phyloP scores from a whole-genome alignment of 306 rosid species.

The Astragalus membranaceus region DNA sequence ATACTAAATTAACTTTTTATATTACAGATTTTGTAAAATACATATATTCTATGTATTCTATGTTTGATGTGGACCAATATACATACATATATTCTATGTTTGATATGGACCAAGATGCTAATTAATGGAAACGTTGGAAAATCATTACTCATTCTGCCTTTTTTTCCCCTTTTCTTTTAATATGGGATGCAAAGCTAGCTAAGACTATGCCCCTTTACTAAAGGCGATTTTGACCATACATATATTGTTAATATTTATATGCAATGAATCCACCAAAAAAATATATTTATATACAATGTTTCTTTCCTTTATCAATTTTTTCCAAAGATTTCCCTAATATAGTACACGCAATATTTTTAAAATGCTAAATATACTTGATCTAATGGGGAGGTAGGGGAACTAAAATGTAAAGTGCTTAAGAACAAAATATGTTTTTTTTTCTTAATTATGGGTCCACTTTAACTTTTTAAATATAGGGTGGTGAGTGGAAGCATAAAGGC shows the following conservation, averaged over 20 bases:
- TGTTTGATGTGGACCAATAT: no score
- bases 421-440: conserved; percentile 4
- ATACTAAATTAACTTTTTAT: conserved; percentile 1
- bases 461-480: conserved; percentile 36
- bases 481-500: conserved; percentile 49
- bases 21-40: conserved; percentile 19
- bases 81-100: background rate
- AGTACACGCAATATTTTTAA: conserved; percentile 3
- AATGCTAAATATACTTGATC: conserved; percentile 5
- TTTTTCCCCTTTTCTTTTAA: conserved; percentile 15
- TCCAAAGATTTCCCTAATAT: conserved; percentile 12
- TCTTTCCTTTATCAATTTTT: background rate
- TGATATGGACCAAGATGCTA: conserved; percentile 39
- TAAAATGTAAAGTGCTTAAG: conserved; percentile 20
- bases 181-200: conserved; percentile 40
- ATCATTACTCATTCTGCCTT: conserved; percentile 27
- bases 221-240: conserved; percentile 49
- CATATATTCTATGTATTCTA: conserved; percentile 26
- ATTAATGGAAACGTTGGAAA: conserved; percentile 27
- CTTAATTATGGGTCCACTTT: conserved; percentile 9
- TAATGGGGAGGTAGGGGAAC: conserved; percentile 18
- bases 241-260: background rate
- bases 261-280: no score
- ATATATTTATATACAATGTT: background rate
- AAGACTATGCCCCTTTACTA: conserved; percentile 28